Base-by-base conservation (phyloP, 345 rosid species). In the Dimocarpus longan region DNA sequence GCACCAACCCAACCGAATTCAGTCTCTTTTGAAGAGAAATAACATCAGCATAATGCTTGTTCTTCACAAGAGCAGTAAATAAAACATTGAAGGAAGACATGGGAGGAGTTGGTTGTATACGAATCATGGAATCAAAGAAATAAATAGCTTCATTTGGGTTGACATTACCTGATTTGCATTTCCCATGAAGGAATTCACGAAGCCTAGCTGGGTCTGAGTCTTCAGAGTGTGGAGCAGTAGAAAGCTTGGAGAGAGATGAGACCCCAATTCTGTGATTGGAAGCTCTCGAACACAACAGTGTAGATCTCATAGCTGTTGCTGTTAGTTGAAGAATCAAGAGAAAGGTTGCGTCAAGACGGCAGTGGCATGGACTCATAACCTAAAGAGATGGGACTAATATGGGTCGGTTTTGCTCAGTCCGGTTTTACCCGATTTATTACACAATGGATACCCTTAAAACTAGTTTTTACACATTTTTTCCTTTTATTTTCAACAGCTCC, bases 1-100 rank as follows among this genome's bases (percentile, higher is more conserved):
- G 44, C 24, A 73, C 24, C 28, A 83, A n/a, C 63, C 63, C 63
- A 59, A 2, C 63, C 8, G 63, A 59, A 59, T 18, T 21, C 63
- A 59, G 10, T 19, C 63, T 59, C 10, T 6, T 59, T 10, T 6
- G 26, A 59, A 59, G 64, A 8, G 64, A 59, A 59, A 59, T 59
- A 59, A 59, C 26, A n/a, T 59, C 10, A 59, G 9, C 26, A 59
- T n/a, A 59, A 21, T 6, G 64, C 4, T 21, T 21, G 8, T n/a
- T n/a, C 24, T 59, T 59, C 24, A 59, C 3, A n/a, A 59, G 64
- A 59, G 64, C 26, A 59, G 26, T n/a, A 59, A 59, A 59, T 10
- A 59, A 59, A n/a, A 59, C 24, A 59, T 0, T 59, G 26, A 59
- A 59, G 21, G 10, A n/a, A 59, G 24, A 21, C 64, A n/a, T 6